These are phyloP conservation scores for Zymoseptoria passerinii DNA, from an alignment of 2,329 filamentous ascomycete species.

Conservation along the genomic window DNA sequence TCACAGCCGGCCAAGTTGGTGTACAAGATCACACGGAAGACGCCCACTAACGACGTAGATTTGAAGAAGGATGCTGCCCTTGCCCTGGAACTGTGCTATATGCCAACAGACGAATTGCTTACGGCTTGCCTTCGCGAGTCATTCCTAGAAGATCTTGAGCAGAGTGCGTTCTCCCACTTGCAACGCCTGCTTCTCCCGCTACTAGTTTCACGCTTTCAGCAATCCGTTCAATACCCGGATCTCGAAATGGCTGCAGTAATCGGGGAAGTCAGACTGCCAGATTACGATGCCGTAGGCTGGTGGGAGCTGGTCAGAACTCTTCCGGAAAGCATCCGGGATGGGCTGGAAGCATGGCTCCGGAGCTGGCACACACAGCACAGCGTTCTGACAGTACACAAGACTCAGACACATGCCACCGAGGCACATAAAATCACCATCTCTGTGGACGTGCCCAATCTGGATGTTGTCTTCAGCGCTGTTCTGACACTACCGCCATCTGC, in stretches of 20 bases:
- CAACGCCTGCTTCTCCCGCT: slow-evolving; percentile 45
- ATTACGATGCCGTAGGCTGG: slow-evolving; percentile 49
- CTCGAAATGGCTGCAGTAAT: slow-evolving; percentile 49
- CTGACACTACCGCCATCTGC: slow-evolving; percentile 18
- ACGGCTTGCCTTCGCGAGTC: slow-evolving; percentile 37
- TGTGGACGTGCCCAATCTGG: slow-evolving; percentile 77
- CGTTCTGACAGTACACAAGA: slow-evolving; percentile 20
- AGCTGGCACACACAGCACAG: slow-evolving; percentile 45
- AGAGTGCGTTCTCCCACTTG: slow-evolving; percentile 41
- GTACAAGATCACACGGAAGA: slow-evolving; percentile 64
- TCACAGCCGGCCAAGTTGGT: slow-evolving; percentile 73
- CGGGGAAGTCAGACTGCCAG: slow-evolving; percentile 43
- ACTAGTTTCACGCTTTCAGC: slow-evolving; percentile 40
- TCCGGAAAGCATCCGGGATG: slow-evolving; percentile 35
- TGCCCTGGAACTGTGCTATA: slow-evolving; percentile 66
- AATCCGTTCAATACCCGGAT: slow-evolving; percentile 40
- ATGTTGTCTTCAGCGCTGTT: slow-evolving; percentile 68
- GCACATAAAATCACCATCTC: slow-evolving; percentile 67
- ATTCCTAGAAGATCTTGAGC: slow-evolving; percentile 41
- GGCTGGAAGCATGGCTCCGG: slow-evolving; percentile 45
- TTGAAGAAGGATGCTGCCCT: slow-evolving; percentile 38
- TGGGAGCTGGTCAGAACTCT: slow-evolving; percentile 44
- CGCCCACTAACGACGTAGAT: slow-evolving; percentile 15
- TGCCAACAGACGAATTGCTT: slow-evolving; percentile 67
- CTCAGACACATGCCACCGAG: slow-evolving; percentile 19